Evolutionary conservation across 2,329 filamentous ascomycete species (phyloP).

Genomic region (Trematosphaeria pertusa): DNA sequence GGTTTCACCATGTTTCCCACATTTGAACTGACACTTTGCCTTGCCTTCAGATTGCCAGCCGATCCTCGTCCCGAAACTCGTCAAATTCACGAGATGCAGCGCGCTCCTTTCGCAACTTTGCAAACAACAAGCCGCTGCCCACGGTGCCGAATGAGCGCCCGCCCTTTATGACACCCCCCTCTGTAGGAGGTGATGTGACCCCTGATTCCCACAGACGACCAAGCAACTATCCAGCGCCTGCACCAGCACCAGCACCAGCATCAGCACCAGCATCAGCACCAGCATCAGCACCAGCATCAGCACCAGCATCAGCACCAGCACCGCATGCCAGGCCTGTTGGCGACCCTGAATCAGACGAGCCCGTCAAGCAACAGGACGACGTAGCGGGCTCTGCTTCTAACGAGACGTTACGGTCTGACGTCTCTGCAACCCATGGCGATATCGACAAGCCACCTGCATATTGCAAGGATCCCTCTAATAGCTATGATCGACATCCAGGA

Average conservation of each 20-base stretch:
- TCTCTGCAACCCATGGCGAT: conserved; percentile 21
- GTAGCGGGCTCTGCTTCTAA: conserved; percentile 10
- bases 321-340: conserved; percentile 24
- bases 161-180: conserved; percentile 29
- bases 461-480: conserved; percentile 30
- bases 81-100: conserved; percentile 42
- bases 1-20: conserved; percentile 19
- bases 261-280: too few relatives aligned
- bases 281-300: too few relatives aligned
- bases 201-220: not conserved
- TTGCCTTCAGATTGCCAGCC: conserved; percentile 40
- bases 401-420: conserved; percentile 15
- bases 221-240: not conserved
- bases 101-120: conserved; percentile 40
- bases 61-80: conserved; percentile 47
- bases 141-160: conserved; percentile 39
- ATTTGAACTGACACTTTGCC: conserved; percentile 9
- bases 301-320: too few relatives aligned
- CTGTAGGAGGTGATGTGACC: conserved; percentile 20
- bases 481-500: conserved; percentile 14
- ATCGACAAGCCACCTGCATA: conserved; percentile 25
- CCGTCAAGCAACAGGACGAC: conserved; percentile 21
- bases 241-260: not conserved
- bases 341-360: conserved; percentile 28
- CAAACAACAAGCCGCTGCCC: conserved; percentile 46